These are phyloP conservation scores for Colletotrichum aenigma DNA, from an alignment of 2,329 filamentous ascomycete species.

Conservation along the genomic window DNA sequence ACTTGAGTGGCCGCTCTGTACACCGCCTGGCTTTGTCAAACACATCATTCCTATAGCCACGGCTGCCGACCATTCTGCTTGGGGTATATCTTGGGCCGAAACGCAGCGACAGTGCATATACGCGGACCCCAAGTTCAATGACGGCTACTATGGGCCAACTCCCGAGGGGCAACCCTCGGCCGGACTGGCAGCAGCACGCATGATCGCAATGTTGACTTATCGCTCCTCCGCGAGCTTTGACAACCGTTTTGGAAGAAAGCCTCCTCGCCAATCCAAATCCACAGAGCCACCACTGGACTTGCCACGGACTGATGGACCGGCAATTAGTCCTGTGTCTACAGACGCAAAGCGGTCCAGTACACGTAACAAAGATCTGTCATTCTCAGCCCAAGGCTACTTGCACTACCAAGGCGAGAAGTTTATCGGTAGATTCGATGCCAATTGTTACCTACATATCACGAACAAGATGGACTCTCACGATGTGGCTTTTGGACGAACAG, in stretches of 20 bases:
- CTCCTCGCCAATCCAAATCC: constrained; percentile 48
- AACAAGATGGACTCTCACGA: constrained; percentile 43
- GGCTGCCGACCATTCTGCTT: constrained; percentile 59
- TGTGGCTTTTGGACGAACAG: constrained; percentile 29
- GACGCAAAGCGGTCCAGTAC: background rate
- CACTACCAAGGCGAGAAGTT: constrained; percentile 43
- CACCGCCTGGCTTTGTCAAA: constrained; percentile 50
- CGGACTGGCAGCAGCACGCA: constrained; percentile 38
- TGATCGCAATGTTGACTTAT: constrained; percentile 44
- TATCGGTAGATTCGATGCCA: constrained; percentile 39
- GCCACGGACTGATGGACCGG: constrained; percentile 48
- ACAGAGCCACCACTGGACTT: constrained; percentile 26
- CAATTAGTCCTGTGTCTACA: background rate
- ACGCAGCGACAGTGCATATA: constrained; percentile 56
- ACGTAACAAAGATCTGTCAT: constrained; percentile 24
- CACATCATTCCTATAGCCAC: constrained; percentile 60
- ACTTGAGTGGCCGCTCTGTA: constrained; percentile 62
- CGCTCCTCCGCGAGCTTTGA: constrained; percentile 38
- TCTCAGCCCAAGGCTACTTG: constrained; percentile 39
- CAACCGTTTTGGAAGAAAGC: constrained; percentile 45
- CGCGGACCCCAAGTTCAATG: constrained; percentile 33
- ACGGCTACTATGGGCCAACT: constrained; percentile 34
- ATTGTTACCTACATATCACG: constrained; percentile 40
- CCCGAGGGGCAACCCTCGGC: constrained; percentile 34
- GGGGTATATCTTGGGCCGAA: constrained; percentile 65